Evolutionary conservation across 2,329 filamentous ascomycete genomes (phyloP).

Genomic region (Hypomyces perniciosus): DNA sequence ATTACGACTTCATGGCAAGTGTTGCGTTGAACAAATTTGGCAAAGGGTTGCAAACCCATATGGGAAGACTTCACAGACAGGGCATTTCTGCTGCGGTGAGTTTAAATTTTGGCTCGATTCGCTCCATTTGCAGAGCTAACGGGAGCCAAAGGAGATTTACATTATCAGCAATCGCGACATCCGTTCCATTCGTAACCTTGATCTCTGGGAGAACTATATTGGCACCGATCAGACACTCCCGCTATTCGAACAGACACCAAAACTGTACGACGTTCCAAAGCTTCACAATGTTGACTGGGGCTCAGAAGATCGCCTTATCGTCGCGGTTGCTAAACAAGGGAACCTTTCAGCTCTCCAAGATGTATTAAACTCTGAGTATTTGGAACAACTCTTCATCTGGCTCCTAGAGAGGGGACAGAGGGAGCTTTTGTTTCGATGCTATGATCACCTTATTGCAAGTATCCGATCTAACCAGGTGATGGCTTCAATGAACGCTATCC

Average conservation of each 20-base stretch:
- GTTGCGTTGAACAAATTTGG: conserved; percentile 35
- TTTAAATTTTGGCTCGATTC: background rate
- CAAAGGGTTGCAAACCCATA: conserved; percentile 27
- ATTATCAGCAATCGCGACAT: conserved; percentile 37
- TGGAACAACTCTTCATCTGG: conserved; percentile 3
- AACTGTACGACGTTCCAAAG: conserved; percentile 26
- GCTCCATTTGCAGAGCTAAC: background rate
- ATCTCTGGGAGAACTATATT: conserved; percentile 35
- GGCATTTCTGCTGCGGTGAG: conserved; percentile 33
- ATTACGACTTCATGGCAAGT: conserved; percentile 19
- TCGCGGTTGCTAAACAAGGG: background rate
- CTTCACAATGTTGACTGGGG: conserved; percentile 18
- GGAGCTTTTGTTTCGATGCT: conserved; percentile 5
- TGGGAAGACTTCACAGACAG: conserved; percentile 31
- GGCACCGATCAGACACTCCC: conserved; percentile 32
- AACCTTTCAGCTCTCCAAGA: conserved; percentile 9
- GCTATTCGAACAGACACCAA: conserved; percentile 28
- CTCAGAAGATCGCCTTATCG: conserved; percentile 2
- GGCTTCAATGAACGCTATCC: background rate
- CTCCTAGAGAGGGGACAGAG: conserved; percentile 4
- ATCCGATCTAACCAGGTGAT: conserved; percentile 4
- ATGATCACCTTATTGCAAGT: conserved; percentile 1
- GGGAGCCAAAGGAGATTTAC: conserved; percentile 31
- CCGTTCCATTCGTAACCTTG: conserved; percentile 29
- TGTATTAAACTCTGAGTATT: background rate